Conservation (phyloP, 306 rosid genomes). For the Benincasa hispida region DNA sequence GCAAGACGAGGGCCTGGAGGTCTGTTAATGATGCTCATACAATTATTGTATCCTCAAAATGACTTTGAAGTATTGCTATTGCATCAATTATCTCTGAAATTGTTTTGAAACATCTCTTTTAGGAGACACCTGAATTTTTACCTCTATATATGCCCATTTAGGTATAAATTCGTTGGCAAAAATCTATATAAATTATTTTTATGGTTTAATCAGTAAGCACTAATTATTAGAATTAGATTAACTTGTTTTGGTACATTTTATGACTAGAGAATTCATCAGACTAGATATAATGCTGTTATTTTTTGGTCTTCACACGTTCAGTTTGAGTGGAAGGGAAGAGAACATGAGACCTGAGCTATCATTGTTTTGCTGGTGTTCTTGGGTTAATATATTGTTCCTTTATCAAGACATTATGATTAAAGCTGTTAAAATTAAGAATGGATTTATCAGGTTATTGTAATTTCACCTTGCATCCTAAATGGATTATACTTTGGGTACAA, state of each 20-base stretch:
- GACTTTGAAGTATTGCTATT: not conserved
- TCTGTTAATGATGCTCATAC: constrained; percentile 64
- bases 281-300: not conserved
- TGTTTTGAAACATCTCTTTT: not conserved
- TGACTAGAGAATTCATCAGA: not conserved
- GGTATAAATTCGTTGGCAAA: not conserved
- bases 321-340: not conserved
- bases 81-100: not conserved
- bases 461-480: not conserved
- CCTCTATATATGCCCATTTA: not conserved
- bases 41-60: constrained; percentile 62
- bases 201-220: not conserved
- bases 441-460: not conserved
- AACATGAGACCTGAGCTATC: not conserved
- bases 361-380: not conserved
- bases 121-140: not conserved
- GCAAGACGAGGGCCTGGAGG: constrained; percentile 98
- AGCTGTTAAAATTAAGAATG: not conserved
- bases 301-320: not conserved
- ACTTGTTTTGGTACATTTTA: not conserved
- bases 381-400: not conserved
- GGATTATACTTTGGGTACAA: not conserved
- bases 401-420: not conserved
- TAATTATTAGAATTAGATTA: not conserved
- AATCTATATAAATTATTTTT: not conserved